Conservation (phyloP, 768 basidiomycete genomes). For the Hydnomerulius pinastri region DNA sequence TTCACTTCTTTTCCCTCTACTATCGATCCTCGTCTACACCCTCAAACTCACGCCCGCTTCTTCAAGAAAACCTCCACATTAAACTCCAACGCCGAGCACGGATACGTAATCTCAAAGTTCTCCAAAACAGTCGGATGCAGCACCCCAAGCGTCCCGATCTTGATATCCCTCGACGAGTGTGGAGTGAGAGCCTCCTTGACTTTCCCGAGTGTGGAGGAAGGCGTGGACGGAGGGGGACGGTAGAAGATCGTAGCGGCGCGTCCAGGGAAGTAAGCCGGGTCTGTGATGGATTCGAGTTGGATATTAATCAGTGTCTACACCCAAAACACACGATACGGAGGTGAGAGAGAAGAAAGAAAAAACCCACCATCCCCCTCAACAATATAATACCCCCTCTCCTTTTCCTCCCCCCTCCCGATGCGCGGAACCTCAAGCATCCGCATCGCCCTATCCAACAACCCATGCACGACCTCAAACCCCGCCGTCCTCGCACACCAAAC, state of each 20-base stretch:
- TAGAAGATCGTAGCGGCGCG: conserved; percentile 92
- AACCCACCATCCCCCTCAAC: conserved; percentile 79
- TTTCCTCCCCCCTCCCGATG: conserved; percentile 60
- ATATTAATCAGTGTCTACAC: neutral
- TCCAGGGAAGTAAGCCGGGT: conserved; percentile 93
- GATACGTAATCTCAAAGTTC: conserved; percentile 93
- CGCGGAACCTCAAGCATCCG: conserved; percentile 91
- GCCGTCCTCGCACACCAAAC: conserved; percentile 97
- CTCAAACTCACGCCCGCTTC: conserved; percentile 29
- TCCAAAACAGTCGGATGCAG: conserved; percentile 89
- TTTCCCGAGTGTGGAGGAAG: conserved; percentile 35
- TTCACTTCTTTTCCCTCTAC: conserved; percentile 5
- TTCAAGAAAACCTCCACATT: conserved; percentile 93
- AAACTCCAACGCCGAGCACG: conserved; percentile 94
- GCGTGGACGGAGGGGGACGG: conserved; percentile 48
- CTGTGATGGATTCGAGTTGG: conserved; percentile 43
- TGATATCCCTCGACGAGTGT: conserved; percentile 48
- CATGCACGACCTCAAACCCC: conserved; percentile 96
- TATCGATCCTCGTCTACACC: neutral
- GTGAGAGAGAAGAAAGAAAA: neutral
- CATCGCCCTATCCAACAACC: conserved; percentile 93
- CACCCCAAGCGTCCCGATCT: conserved; percentile 90
- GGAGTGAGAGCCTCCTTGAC: conserved; percentile 47
- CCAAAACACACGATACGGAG: no score
- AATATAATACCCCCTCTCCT: conserved; percentile 86